Evolutionary conservation across 805 yeast genomes (phyloP).

Genomic region (Saccharomycopsis selenospora): DNA sequence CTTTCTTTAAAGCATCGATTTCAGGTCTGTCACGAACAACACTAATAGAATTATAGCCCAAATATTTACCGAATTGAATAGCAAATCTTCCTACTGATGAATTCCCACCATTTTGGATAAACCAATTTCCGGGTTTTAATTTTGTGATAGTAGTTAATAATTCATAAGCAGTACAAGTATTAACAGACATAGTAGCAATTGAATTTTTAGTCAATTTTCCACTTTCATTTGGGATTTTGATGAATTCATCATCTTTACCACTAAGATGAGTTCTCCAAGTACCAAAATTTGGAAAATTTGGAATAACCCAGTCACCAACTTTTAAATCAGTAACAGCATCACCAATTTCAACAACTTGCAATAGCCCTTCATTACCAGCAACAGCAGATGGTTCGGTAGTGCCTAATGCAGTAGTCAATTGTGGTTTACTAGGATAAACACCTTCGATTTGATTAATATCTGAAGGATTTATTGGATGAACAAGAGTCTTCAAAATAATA

Average conservation of each 20-base stretch:
- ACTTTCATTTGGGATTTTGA: slow-evolving; percentile 45
- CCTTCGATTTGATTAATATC: slow-evolving; percentile 84
- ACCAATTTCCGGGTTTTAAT: slow-evolving; percentile 51
- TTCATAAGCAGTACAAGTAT: slow-evolving; percentile 88
- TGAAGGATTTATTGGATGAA: slow-evolving; percentile 85
- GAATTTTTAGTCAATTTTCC: slow-evolving; percentile 45
- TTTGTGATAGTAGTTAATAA: slow-evolving; percentile 56
- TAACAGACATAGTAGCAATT: slow-evolving; percentile 88
- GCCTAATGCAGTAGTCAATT: slow-evolving; percentile 39
- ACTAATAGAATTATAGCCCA: slow-evolving; percentile 77
- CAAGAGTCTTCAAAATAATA: slow-evolving; percentile 60
- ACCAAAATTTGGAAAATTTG: slow-evolving; percentile 70
- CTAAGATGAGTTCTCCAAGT: slow-evolving; percentile 87
- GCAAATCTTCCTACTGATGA: slow-evolving; percentile 93
- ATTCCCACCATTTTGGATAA: slow-evolving; percentile 93
- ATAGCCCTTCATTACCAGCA: slow-evolving; percentile 92
- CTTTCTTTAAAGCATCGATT: slow-evolving; percentile 45
- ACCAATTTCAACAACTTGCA: slow-evolving; percentile 75
- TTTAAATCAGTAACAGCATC: slow-evolving; percentile 37
- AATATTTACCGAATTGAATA: slow-evolving; percentile 70
- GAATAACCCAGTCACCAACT: slow-evolving; percentile 85
- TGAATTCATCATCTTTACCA: slow-evolving; percentile 44
- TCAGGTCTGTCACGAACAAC: slow-evolving; percentile 84
- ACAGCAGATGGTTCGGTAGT: slow-evolving; percentile 66
- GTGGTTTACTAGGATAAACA: slow-evolving; percentile 62